phyloP scores from a whole-genome alignment of 345 rosid genomes.

The Citropsis articulata region DNA sequence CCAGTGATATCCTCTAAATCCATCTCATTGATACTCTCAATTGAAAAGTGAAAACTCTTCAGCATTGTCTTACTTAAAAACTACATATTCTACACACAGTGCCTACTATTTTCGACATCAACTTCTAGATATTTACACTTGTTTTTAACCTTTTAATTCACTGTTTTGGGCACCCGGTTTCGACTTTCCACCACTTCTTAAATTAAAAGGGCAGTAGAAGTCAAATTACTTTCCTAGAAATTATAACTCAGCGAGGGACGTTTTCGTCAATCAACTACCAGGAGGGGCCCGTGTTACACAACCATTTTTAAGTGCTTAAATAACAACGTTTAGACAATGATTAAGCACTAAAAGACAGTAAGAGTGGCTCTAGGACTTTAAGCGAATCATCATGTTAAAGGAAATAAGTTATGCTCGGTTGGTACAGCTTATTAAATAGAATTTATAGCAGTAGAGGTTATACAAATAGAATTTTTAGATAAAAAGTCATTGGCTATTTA shows the following conservation, averaged over 20 bases:
- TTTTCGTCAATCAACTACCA: not conserved
- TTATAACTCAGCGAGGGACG: not conserved
- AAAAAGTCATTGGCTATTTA: too few species aligned
- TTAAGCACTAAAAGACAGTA: not conserved
- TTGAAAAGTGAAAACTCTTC: constrained; percentile 7
- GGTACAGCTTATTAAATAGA: too few species aligned
- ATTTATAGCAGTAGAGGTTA: too few species aligned
- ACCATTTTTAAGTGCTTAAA: not conserved
- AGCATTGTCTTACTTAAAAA: not conserved
- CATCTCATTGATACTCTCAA: not conserved
- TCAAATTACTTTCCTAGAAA: not conserved
- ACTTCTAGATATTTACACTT: not conserved
- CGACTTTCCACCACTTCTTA: not conserved
- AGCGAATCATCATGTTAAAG: not conserved
- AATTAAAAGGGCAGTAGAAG: not conserved
- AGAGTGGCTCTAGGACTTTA: not conserved
- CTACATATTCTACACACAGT: too few species aligned
- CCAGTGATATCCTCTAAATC: not conserved
- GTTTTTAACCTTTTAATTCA: not conserved
- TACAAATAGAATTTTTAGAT: too few species aligned
- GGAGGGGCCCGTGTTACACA: not conserved
- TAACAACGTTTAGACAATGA: not conserved
- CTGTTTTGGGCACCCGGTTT: not conserved
- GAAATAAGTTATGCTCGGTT: too few species aligned
- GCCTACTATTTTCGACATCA: not conserved